Percentiles rank a stretch among this genome's conserved stretches.
These are phyloP conservation scores for Phytopythium litorale DNA, from an alignment of 352 stramenopile species.

Conservation along the genomic window DNA sequence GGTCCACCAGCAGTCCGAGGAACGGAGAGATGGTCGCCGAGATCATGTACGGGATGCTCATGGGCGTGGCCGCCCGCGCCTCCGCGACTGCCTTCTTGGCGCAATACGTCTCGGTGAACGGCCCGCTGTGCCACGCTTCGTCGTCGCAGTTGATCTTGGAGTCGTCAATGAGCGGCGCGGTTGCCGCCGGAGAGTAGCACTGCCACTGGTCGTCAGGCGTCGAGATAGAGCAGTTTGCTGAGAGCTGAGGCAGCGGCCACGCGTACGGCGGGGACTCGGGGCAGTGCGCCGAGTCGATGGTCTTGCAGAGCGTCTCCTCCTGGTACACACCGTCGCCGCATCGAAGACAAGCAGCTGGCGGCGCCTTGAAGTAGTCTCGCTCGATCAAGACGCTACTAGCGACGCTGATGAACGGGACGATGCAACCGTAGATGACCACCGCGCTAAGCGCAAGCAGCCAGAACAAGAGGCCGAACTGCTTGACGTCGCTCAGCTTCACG, in stretches of 20 bases:
- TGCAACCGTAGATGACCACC: conserved; percentile 90
- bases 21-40: conserved; percentile 88
- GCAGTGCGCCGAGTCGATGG: conserved; percentile 37
- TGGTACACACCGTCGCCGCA: conserved; percentile 62
- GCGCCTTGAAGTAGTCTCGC: conserved; percentile 82
- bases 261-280: conserved; percentile 66
- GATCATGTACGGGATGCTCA: conserved; percentile 94
- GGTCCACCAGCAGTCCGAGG: conserved; percentile 89
- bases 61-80: conserved; percentile 71
- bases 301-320: conserved; percentile 38
- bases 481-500: conserved; percentile 69
- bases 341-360: conserved; percentile 35
- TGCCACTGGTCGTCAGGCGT: conserved; percentile 51
- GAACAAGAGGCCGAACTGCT: conserved; percentile 77
- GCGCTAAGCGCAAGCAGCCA: conserved; percentile 88
- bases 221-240: conserved; percentile 65
- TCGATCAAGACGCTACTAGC: conserved; percentile 91
- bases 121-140: conserved; percentile 59
- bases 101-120: conserved; percentile 58
- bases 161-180: conserved; percentile 52
- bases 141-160: conserved; percentile 77
- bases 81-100: conserved; percentile 56
- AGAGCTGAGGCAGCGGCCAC: conserved; percentile 69
- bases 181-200: conserved; percentile 27
- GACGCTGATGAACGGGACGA: conserved; percentile 94